phyloP scores from a whole-genome alignment of 1,139 yeast species.

The Candida sojae region DNA sequence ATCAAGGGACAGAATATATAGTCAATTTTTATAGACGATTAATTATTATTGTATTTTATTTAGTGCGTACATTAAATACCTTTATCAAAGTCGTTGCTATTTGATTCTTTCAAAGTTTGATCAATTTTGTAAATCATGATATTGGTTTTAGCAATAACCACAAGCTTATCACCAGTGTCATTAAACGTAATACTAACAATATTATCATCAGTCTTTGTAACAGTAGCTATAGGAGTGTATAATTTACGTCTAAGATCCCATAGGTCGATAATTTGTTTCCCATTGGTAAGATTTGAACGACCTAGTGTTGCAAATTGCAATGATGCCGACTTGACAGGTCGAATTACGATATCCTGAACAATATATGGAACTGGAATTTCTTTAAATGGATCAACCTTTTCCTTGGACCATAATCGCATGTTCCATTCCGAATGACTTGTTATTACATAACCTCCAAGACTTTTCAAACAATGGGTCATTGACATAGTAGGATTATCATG shows the following conservation, averaged over 20 bases:
- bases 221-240: constrained; percentile 36
- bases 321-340: constrained; percentile 33
- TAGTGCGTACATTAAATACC: constrained; percentile 7
- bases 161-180: constrained; percentile 19
- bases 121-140: constrained; percentile 8
- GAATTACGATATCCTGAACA: constrained; percentile 42
- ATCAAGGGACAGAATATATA: constrained; percentile 52
- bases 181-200: constrained; percentile 19
- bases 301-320: constrained; percentile 54
- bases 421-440: constrained; percentile 34
- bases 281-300: constrained; percentile 25
- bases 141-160: constrained; percentile 5
- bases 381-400: constrained; percentile 3
- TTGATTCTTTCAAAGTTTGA: constrained; percentile 3
- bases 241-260: constrained; percentile 52
- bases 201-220: constrained; percentile 7
- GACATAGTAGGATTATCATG: constrained; percentile 7
- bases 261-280: constrained; percentile 40
- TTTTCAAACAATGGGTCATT: constrained; percentile 3
- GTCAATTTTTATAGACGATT: constrained; percentile 30
- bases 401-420: constrained; percentile 25
- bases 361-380: constrained; percentile 37
- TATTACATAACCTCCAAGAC: constrained; percentile 14
- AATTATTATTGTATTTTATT: neutral
- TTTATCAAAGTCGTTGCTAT: constrained; percentile 11